Conservation (phyloP, 441 rosid genomes). For the Syzygium syzygioides region DNA sequence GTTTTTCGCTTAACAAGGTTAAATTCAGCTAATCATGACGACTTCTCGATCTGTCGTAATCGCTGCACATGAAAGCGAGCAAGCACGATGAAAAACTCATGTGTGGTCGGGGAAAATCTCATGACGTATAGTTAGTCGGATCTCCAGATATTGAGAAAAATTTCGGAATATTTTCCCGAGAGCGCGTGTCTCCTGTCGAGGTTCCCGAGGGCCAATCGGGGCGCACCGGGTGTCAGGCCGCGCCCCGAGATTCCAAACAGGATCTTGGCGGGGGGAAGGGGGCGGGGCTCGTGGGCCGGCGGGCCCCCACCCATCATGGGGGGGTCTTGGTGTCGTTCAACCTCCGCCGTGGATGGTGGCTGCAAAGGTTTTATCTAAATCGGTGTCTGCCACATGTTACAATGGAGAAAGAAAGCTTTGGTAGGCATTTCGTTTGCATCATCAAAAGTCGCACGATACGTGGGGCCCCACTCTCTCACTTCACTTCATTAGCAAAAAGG, state of each 20-base stretch:
- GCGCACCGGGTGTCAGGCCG: not conserved
- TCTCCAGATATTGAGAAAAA: not conserved
- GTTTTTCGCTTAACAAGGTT: not conserved
- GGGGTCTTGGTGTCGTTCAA: not conserved
- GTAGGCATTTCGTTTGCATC: not conserved
- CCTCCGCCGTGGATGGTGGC: not conserved
- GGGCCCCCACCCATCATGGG: not conserved
- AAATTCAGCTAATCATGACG: fast-evolving
- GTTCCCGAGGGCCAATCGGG: not conserved
- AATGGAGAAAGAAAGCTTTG: not conserved
- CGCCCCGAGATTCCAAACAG: not conserved
- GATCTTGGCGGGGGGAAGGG: not conserved
- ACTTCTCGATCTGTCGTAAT: not conserved
- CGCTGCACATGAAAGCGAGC: fast-evolving
- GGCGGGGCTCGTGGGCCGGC: not conserved
- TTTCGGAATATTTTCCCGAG: fast-evolving
- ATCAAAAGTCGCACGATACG: not conserved
- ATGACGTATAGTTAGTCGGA: fast-evolving
- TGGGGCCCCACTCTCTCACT: not conserved
- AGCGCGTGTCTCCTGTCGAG: not conserved
- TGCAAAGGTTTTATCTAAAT: not conserved
- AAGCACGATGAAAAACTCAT: not conserved
- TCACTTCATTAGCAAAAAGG: not conserved
- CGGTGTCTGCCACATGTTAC: not conserved
- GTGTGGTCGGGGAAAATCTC: fast-evolving